These are phyloP conservation scores for Rhizopogon salebrosus DNA, from an alignment of 768 basidiomycete genomes.

Conservation along the genomic window DNA sequence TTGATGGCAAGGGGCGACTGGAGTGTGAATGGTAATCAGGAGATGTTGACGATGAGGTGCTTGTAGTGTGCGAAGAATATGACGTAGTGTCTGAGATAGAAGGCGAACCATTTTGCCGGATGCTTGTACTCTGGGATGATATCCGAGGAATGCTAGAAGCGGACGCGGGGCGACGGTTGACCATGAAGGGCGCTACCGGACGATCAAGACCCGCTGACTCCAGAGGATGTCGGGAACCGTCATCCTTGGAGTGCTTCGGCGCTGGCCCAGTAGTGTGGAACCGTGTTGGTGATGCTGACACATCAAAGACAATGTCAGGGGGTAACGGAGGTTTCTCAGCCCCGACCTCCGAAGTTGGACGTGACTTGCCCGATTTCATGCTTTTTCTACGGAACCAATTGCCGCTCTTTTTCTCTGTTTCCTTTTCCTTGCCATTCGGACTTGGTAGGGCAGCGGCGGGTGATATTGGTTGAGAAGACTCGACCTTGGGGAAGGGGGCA, in stretches of 20 bases:
- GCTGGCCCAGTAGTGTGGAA: constrained; percentile 18
- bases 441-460: constrained; percentile 25
- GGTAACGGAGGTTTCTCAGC: constrained; percentile 11
- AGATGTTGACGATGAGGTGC: constrained; percentile 6
- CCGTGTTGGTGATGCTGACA: constrained; percentile 14
- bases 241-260: constrained; percentile 20
- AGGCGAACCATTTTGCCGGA: constrained; percentile 23
- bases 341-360: constrained; percentile 17
- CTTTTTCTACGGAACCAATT: constrained; percentile 27
- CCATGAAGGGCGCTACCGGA: constrained; percentile 5
- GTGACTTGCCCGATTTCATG: constrained; percentile 16
- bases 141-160: neutral
- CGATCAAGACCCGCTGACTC: constrained; percentile 14
- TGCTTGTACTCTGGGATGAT: constrained; percentile 9
- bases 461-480: constrained; percentile 12
- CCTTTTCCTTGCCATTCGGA: constrained; percentile 26
- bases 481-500: constrained; percentile 14
- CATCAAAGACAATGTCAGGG: constrained; percentile 5
- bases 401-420: constrained; percentile 36
- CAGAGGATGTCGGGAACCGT: constrained; percentile 10
- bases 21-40: constrained; percentile 8
- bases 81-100: constrained; percentile 8
- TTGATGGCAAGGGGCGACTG: constrained; percentile 15
- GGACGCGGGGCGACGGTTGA: constrained; percentile 8
- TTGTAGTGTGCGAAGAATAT: constrained; percentile 2